Percentiles rank a stretch among this genome's conserved stretches.
Evolutionary conservation across 306 rosid genomes (phyloP).

Genomic region (Glycyrrhiza uralensis): DNA sequence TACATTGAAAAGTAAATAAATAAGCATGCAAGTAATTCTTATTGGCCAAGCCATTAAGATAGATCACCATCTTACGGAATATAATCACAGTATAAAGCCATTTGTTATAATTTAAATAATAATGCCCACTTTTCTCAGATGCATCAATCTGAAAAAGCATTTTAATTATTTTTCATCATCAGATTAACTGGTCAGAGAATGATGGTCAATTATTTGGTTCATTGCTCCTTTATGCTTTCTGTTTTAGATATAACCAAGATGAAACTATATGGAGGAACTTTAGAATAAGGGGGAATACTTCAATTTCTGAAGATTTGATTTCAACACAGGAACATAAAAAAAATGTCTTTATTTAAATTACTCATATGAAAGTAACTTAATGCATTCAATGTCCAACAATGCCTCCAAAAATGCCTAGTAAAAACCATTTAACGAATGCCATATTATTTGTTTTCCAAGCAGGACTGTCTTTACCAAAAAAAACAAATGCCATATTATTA

Average conservation of each 20-base stretch:
- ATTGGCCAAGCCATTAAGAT: slow-evolving; percentile 13
- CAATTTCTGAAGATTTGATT: not conserved
- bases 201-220: slow-evolving; percentile 32
- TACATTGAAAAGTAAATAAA: not conserved
- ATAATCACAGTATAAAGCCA: slow-evolving; percentile 7
- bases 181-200: slow-evolving; percentile 33
- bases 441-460: too few relatives aligned
- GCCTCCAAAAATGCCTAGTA: not conserved
- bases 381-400: not conserved
- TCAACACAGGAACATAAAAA: not conserved
- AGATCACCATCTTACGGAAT: slow-evolving; percentile 5
- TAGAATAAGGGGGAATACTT: not conserved
- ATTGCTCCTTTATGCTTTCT: slow-evolving; percentile 7
- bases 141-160: slow-evolving; percentile 13
- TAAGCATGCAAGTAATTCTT: not conserved
- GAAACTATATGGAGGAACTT: not conserved
- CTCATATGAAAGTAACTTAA: not conserved
- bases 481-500: not conserved
- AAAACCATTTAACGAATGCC: too few relatives aligned
- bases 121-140: slow-evolving; percentile 31
- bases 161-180: slow-evolving; percentile 32
- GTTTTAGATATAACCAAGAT: not conserved
- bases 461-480: too few relatives aligned
- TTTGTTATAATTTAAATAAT: slow-evolving; percentile 26
- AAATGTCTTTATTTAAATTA: too few relatives aligned